Evolutionary conservation across 495 filamentous ascomycete genomes (phyloP).

Genomic region (Aspergillus wentii): DNA sequence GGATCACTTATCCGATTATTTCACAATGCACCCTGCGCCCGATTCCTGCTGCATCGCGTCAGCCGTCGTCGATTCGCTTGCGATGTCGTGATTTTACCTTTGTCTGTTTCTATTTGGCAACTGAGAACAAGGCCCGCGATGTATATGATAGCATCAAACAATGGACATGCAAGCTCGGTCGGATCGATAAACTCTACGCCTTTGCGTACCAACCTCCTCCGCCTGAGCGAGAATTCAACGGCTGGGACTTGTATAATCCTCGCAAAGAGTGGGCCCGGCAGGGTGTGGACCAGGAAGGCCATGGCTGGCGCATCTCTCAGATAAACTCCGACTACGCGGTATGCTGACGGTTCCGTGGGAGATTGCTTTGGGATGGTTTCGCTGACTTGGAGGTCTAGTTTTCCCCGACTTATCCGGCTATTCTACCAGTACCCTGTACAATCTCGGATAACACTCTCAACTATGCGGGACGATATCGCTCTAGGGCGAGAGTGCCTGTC

Average conservation of each 20-base stretch:
- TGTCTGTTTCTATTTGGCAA: constrained; percentile 80
- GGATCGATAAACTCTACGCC: constrained; percentile 86
- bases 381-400: constrained; percentile 52
- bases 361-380: constrained; percentile 1
- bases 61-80: constrained; percentile 78
- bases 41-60: constrained; percentile 62
- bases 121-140: constrained; percentile 70
- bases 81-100: constrained; percentile 91
- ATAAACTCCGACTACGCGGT: constrained; percentile 84
- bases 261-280: constrained; percentile 74
- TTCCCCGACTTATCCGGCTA: constrained; percentile 88
- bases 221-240: constrained; percentile 70
- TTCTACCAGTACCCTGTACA: constrained; percentile 75
- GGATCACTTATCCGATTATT: constrained; percentile 94
- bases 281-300: constrained; percentile 71
- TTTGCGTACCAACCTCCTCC: constrained; percentile 75
- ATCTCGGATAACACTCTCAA: constrained; percentile 97
- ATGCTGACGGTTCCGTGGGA: constrained; percentile 17
- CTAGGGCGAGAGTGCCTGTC: constrained; percentile 78
- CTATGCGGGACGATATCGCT: constrained; percentile 86
- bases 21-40: constrained; percentile 67
- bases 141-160: constrained; percentile 84
- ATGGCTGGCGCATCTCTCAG: constrained; percentile 84
- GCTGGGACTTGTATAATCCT: constrained; percentile 87
- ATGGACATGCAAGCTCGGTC: constrained; percentile 76